These are phyloP conservation scores for Abelmoschus esculentus DNA, from an alignment of 345 rosid genomes.

Conservation along the genomic window DNA sequence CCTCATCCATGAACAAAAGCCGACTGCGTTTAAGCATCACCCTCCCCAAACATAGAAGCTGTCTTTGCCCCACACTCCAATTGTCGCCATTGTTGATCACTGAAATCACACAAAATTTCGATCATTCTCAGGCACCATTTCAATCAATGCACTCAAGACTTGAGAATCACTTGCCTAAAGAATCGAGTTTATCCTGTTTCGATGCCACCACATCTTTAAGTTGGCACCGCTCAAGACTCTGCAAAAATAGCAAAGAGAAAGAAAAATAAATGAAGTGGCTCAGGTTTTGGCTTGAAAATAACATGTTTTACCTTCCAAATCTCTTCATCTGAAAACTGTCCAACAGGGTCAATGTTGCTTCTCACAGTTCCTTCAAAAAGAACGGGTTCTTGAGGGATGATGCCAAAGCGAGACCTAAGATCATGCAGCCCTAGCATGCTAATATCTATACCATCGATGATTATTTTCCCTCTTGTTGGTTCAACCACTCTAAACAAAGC, in stretches of 20 bases:
- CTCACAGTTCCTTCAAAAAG: no score
- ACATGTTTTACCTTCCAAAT: no score
- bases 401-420: no score
- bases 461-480: no score
- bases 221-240: slow-evolving; percentile 89
- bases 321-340: no score
- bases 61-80: slow-evolving; percentile 98
- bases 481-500: no score
- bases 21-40: slow-evolving; percentile 80
- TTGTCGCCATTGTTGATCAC: slow-evolving; percentile 88
- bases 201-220: slow-evolving; percentile 63
- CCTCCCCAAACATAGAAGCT: slow-evolving; percentile 81
- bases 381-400: no score
- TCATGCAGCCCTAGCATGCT: no score
- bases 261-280: background rate
- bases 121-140: background rate
- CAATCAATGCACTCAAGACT: background rate
- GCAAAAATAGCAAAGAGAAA: background rate
- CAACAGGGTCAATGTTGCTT: no score
- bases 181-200: slow-evolving; percentile 75
- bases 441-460: no score
- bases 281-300: background rate
- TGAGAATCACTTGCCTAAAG: slow-evolving; percentile 36
- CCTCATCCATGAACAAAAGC: slow-evolving; percentile 84
- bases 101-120: slow-evolving; percentile 4